Conservation (phyloP, 2,329 filamentous ascomycete species). For the Trichoderma koningiopsis region DNA sequence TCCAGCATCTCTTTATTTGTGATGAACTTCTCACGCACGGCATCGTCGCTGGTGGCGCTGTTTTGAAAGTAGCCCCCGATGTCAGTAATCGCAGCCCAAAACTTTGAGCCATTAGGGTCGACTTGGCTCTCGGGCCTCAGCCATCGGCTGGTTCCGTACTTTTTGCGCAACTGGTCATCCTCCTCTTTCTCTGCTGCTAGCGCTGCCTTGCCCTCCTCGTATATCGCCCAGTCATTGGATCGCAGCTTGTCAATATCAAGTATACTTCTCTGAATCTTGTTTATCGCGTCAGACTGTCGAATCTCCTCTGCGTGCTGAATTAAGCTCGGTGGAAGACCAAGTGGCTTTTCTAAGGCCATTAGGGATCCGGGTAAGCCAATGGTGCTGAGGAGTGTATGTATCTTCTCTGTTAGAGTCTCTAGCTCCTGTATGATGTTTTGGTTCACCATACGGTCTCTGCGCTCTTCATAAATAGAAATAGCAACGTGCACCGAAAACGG, state of each 20-base stretch:
- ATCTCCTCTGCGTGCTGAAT: constrained; percentile 93
- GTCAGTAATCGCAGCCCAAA: constrained; percentile 74
- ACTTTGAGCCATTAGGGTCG: constrained; percentile 66
- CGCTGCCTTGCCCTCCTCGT: constrained; percentile 79
- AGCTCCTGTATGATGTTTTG: constrained; percentile 83
- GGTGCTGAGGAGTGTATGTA: constrained; percentile 78
- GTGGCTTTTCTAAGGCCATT: constrained; percentile 90
- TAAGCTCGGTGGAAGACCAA: constrained; percentile 82
- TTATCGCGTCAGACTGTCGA: constrained; percentile 83
- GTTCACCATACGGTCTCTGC: constrained; percentile 86
- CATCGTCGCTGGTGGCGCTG: constrained; percentile 56
- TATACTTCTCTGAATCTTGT: constrained; percentile 75
- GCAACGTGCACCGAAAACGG: constrained; percentile 95
- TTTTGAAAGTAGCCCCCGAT: constrained; percentile 84
- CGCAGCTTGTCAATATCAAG: constrained; percentile 91
- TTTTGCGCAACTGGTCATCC: constrained; percentile 72
- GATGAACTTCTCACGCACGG: constrained; percentile 76
- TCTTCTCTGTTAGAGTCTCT: constrained; percentile 74
- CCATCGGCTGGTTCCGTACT: constrained; percentile 89
- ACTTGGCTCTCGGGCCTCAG: constrained; percentile 66
- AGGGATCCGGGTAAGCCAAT: constrained; percentile 89
- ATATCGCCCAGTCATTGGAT: constrained; percentile 72
- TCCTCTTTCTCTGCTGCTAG: constrained; percentile 80
- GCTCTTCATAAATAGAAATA: constrained; percentile 91
- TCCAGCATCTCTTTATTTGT: constrained; percentile 74